Conservation (phyloP, 331 rosid genomes). For the Saraca asoca region DNA sequence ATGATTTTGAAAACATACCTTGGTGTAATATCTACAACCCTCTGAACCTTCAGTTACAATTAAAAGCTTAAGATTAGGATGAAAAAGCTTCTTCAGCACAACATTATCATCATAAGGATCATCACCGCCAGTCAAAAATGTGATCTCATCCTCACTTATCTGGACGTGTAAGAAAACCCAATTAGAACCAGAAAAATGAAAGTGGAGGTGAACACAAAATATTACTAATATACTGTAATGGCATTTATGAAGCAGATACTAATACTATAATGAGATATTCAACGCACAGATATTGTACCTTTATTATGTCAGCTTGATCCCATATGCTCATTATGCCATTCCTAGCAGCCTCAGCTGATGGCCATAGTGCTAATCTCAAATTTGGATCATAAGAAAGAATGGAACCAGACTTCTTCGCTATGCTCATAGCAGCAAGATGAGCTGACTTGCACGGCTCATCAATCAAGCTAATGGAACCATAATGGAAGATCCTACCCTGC, state of each 20-base stretch:
- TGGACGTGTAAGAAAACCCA: slow-evolving; percentile 40
- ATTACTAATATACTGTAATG: neutral
- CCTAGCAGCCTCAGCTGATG: slow-evolving; percentile 78
- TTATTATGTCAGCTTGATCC: slow-evolving; percentile 81
- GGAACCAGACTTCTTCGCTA: slow-evolving; percentile 75
- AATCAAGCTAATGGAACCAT: slow-evolving; percentile 97
- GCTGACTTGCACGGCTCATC: slow-evolving; percentile 79
- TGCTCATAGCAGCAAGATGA: slow-evolving; percentile 79
- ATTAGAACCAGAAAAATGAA: slow-evolving; percentile 10
- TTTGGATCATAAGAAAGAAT: slow-evolving; percentile 95
- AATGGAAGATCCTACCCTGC: slow-evolving; percentile 86
- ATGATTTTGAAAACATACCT: slow-evolving; percentile 45
- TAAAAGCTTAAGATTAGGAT: slow-evolving; percentile 77
- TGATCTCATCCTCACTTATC: slow-evolving; percentile 91
- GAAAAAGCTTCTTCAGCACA: slow-evolving; percentile 79
- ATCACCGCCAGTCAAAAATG: slow-evolving; percentile 80
- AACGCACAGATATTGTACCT: slow-evolving; percentile 46
- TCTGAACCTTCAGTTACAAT: slow-evolving; percentile 85
- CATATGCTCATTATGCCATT: slow-evolving; percentile 79
- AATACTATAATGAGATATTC: slow-evolving; percentile 3
- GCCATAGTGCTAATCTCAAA: slow-evolving; percentile 85
- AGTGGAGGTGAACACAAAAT: neutral
- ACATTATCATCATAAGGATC: slow-evolving; percentile 82
- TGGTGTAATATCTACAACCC: slow-evolving; percentile 93
- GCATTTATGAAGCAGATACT: slow-evolving; percentile 1